Percentiles rank a stretch among this genome's conserved stretches.
phyloP scores from a whole-genome alignment of 768 basidiomycete genomes.

The Termitomyces sp. region DNA sequence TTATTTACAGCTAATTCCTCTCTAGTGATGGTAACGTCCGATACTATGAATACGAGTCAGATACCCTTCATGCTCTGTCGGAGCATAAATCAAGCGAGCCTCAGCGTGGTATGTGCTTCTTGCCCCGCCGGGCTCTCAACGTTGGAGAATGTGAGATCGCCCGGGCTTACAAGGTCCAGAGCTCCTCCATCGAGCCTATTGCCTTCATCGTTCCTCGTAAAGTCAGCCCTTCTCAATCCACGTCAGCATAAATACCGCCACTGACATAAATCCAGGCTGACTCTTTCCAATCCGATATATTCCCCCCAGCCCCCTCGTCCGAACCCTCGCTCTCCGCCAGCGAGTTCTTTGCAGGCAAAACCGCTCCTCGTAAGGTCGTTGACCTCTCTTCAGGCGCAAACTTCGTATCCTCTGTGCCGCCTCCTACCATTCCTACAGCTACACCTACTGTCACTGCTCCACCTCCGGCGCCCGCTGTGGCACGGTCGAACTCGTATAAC shows the following conservation, averaged over 20 bases:
- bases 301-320: slow-evolving; percentile 82
- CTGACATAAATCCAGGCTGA: slow-evolving; percentile 57
- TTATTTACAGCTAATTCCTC: neutral
- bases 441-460: slow-evolving; percentile 22
- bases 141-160: slow-evolving; percentile 94
- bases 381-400: slow-evolving; percentile 65
- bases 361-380: slow-evolving; percentile 71
- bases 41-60: slow-evolving; percentile 94
- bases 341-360: slow-evolving; percentile 89
- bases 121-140: slow-evolving; percentile 87
- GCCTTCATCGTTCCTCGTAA: slow-evolving; percentile 94
- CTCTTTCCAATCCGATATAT: slow-evolving; percentile 96
- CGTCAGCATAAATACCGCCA: neutral
- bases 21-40: slow-evolving; percentile 92
- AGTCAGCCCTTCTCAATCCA: slow-evolving; percentile 36
- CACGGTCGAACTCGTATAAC: slow-evolving; percentile 22
- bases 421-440: slow-evolving; percentile 34
- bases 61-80: slow-evolving; percentile 68
- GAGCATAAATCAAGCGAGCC: slow-evolving; percentile 91
- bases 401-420: slow-evolving; percentile 26
- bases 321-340: slow-evolving; percentile 78
- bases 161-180: slow-evolving; percentile 85
- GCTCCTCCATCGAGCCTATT: slow-evolving; percentile 78
- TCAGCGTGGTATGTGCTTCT: slow-evolving; percentile 96
- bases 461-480: slow-evolving; percentile 3